A percentile compares a stretch with the other conserved stretches of the same genome.
phyloP scores from a whole-genome alignment of 2,329 filamentous ascomycete genomes.

The Domatiomyces catenatus region DNA sequence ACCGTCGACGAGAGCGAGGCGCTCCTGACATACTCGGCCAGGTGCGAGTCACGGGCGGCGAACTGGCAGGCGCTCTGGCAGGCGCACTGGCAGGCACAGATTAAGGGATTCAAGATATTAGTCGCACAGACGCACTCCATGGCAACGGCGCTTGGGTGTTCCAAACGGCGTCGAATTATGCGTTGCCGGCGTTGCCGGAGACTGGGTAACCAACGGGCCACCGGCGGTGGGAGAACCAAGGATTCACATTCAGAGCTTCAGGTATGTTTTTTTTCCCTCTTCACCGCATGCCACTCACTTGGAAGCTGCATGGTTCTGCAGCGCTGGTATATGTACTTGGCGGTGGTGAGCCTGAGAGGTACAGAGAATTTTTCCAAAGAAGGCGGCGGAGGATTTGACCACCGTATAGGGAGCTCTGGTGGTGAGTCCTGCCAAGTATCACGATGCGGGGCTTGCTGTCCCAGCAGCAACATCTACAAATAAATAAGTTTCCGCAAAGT shows the following conservation, averaged over 20 bases:
- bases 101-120: neutral
- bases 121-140: neutral
- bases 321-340: too few species aligned
- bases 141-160: neutral
- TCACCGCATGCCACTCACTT: neutral
- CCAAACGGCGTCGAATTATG: neutral
- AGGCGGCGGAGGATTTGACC: too few species aligned
- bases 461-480: too few species aligned
- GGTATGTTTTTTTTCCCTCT: neutral
- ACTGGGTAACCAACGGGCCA: neutral
- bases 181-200: neutral
- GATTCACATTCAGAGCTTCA: neutral
- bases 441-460: too few species aligned
- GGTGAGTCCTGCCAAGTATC: too few species aligned
- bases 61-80: neutral
- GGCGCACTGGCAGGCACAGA: neutral
- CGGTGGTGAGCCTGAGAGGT: too few species aligned
- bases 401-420: too few species aligned
- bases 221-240: neutral
- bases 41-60: too few species aligned
- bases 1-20: neutral
- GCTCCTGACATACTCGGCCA: neutral
- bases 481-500: too few species aligned
- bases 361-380: too few species aligned
- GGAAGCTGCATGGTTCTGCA: neutral